Conservation (phyloP, 768 basidiomycete species). For the Boletus edulis region DNA sequence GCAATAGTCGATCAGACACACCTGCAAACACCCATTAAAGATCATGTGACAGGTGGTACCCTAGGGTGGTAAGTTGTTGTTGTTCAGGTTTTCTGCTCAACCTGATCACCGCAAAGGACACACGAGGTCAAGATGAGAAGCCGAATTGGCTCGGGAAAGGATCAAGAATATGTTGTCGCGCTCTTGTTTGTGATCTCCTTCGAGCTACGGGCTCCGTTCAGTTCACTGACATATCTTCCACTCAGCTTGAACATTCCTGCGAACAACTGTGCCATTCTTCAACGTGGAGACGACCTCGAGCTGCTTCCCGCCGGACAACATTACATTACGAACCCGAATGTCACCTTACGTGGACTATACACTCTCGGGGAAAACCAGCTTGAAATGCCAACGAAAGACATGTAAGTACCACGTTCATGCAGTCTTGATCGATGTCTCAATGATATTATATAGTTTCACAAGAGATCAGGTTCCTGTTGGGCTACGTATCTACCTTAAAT, state of each 20-base stretch:
- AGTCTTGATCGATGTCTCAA: background rate
- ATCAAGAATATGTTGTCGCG: constrained; percentile 73
- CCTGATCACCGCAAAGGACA: constrained; percentile 34
- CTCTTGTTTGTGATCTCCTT: constrained; percentile 53
- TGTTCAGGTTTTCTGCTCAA: background rate
- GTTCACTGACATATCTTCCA: constrained; percentile 1
- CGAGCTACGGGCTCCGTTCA: background rate
- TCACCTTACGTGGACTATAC: constrained; percentile 76
- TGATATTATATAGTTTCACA: constrained; percentile 54
- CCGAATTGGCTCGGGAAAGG: constrained; percentile 38
- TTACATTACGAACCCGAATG: constrained; percentile 80
- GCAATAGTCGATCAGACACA: constrained; percentile 86
- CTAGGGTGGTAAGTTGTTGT: constrained; percentile 50
- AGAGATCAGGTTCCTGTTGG: constrained; percentile 85
- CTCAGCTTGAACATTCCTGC: constrained; percentile 77
- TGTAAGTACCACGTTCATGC: constrained; percentile 42
- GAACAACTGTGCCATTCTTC: constrained; percentile 83
- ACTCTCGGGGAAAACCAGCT: constrained; percentile 82
- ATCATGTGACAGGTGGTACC: constrained; percentile 55
- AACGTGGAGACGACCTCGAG: constrained; percentile 76
- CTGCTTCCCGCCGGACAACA: constrained; percentile 80
- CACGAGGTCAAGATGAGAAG: constrained; percentile 81
- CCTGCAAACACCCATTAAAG: constrained; percentile 55
- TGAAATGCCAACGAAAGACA: constrained; percentile 87
- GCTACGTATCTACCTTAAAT: constrained; percentile 82